Base-by-base conservation (phyloP, 2,329 filamentous ascomycete species). In the Ophiostoma sp. region DNA sequence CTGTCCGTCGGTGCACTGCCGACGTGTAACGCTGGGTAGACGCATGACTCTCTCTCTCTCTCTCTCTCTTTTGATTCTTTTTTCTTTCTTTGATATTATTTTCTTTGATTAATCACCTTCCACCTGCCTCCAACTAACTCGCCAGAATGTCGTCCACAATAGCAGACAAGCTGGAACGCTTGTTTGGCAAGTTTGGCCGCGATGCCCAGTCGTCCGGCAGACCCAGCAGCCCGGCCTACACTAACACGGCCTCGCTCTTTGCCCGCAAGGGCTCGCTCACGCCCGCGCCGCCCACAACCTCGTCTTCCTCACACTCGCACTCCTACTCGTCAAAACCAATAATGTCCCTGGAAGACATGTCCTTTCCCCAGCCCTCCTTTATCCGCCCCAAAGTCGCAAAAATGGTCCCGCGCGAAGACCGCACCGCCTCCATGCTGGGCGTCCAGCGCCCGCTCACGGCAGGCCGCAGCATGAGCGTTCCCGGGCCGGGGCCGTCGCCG, bases 381-480 rank as follows among this genome's bases (percentile, higher is more conserved):
- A 85, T 88, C 72, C 81, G 84, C 65, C 86, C 86, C 35, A 87
- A 80, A 52, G 80, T 82, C 20, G 80, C 79, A 69, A 81, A 84
- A 33, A 88, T 88, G 86, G 78, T 82, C 66, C 85, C 86, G n/a
- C 81, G 86, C 67, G 83, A 87, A 67, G 84, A 84, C 75, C 74
- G 74, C 23, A 73, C 67, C 1, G 39, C 39, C 11, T 17, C 57
- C 15, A 20, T n/a, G 27, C 72, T 48, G 54, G 7, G 66, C 73
- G 20, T 13, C 33, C 62, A 23, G 20, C 72, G 67, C 27, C 69
- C 54, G 23, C 69, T 7, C 17, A 60, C 52, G 35, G 62, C 62
- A 17, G 62, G 31, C 41, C 64, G 69, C 52, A 65, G 69, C 35
- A 67, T 64, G 52, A 70, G 72, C 66, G 48, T 67, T 8, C 67